Conservation (phyloP, 2,329 filamentous ascomycete species). For the Colletotrichum neosansevieriae region DNA sequence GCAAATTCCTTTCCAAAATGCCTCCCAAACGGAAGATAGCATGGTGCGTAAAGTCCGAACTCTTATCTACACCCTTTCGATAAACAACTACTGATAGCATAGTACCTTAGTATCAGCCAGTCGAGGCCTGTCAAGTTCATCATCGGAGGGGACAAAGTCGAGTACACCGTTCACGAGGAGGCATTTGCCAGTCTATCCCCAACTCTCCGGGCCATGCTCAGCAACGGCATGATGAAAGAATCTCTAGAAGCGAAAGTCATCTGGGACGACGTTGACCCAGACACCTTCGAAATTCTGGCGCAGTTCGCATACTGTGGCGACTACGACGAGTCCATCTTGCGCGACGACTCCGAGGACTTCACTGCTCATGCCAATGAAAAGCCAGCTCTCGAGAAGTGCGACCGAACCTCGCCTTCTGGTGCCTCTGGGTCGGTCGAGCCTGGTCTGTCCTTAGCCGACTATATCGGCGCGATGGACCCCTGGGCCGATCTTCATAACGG, state of each 20-base stretch:
- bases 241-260: not conserved
- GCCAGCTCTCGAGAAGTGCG: no score
- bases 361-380: no score
- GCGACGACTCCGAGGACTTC: no score
- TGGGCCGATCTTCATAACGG: no score
- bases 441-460: no score
- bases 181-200: not conserved
- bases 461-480: no score
- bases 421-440: no score
- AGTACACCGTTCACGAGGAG: constrained; percentile 7
- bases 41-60: not conserved
- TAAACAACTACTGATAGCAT: not conserved
- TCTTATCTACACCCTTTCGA: rapidly evolving
- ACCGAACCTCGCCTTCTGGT: no score
- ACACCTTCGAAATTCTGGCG: not conserved
- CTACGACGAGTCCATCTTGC: not conserved
- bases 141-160: not conserved
- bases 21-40: not conserved
- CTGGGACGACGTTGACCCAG: not conserved
- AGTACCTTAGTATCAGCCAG: not conserved
- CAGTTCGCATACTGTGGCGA: not conserved
- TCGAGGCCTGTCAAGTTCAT: not conserved
- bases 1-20: not conserved
- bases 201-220: not conserved
- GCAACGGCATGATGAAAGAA: not conserved